Conservation (phyloP, 371 early-diverging fungal genomes). For the Mucor circinelloides region DNA sequence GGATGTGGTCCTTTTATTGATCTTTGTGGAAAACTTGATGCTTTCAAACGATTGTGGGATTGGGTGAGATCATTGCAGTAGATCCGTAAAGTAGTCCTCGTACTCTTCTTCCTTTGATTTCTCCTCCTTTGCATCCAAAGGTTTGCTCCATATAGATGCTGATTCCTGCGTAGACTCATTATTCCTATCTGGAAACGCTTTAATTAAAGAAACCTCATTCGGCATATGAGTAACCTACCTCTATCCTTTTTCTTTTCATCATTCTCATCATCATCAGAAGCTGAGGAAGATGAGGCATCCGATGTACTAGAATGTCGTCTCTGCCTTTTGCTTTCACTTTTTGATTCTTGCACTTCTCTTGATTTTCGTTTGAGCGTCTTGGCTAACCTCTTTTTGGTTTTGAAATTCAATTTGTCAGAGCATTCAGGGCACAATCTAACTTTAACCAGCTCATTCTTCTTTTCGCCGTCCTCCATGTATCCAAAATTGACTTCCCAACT, state of each 20-base stretch:
- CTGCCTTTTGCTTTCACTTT: conserved; percentile 1
- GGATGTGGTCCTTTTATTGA: neutral
- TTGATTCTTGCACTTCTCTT: conserved; percentile 5
- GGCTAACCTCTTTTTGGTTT: conserved; percentile 35
- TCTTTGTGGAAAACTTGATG: neutral
- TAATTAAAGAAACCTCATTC: neutral
- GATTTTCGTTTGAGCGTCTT: conserved; percentile 11
- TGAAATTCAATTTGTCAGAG: conserved; percentile 52
- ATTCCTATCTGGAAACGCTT: neutral
- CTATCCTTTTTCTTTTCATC: conserved; percentile 3
- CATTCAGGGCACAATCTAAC: conserved; percentile 74
- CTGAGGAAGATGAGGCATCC: neutral
- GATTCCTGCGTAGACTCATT: neutral
- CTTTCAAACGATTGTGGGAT: too few relatives aligned
- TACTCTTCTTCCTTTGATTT: conserved; percentile 50
- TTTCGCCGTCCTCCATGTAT: conserved; percentile 69
- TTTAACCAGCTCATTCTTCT: conserved; percentile 84
- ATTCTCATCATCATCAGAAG: conserved; percentile 4
- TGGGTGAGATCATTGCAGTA: conserved; percentile 31
- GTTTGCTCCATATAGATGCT: conserved; percentile 41
- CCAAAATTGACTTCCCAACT: conserved; percentile 91
- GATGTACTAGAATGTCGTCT: neutral
- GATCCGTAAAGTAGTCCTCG: conserved; percentile 53
- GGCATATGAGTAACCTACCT: neutral
- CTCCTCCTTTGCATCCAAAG: conserved; percentile 36